Evolutionary conservation across 1,284 basidiomycete genomes (phyloP), one percentile per base, ranked within the genome.

Genomic region (Ustilago nuda): DNA sequence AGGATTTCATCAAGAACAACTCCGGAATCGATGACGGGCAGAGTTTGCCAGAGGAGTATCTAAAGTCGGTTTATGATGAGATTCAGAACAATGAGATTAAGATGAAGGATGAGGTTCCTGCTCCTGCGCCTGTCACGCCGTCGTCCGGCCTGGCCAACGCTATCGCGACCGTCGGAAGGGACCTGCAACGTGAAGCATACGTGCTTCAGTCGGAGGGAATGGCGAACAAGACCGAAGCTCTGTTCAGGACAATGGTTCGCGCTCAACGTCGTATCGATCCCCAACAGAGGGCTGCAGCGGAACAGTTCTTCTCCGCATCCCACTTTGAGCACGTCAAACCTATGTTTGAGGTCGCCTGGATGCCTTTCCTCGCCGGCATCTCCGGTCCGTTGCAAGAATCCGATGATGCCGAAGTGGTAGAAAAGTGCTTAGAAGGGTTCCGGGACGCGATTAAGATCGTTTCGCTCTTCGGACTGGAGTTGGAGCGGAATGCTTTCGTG

Each of bases 331-430:
- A 85, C 55, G 84, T 85, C 52, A 78, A 80, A 52, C 84, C 84
- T 7, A 85, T 85, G 84, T 85, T 85, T 54, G 84, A 85, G 61
- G 83, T 85, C 23, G 84, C 84, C 3, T 85, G 84, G 84, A 85
- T 85, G 84, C 78, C 84, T 7, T 85, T 85, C 79, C 72, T 85
- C 9, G 82, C 84, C 2, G 84, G 84, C 8, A 83, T 85, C 55
- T 80, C 76, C 50, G 78, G 82, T 33, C 84, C 84, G 19, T 67
- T 85, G 69, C 84, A 85, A 66, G 84, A 85, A 50, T 80, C 70
- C 36, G 82, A 81, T 53, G 83, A 85, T 53, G 60, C 74, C 4
- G 84, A 85, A 33, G 78, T 76, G 3, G 83, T 85, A 32, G 78
- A 76, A 17, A 62, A 61, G 52, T 85, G 82, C 52, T 72, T 85